Percentiles rank a stretch among this genome's conserved stretches.
These are phyloP conservation scores for Epichloe festucae DNA, from an alignment of 2,329 filamentous ascomycete species.

Conservation along the genomic window DNA sequence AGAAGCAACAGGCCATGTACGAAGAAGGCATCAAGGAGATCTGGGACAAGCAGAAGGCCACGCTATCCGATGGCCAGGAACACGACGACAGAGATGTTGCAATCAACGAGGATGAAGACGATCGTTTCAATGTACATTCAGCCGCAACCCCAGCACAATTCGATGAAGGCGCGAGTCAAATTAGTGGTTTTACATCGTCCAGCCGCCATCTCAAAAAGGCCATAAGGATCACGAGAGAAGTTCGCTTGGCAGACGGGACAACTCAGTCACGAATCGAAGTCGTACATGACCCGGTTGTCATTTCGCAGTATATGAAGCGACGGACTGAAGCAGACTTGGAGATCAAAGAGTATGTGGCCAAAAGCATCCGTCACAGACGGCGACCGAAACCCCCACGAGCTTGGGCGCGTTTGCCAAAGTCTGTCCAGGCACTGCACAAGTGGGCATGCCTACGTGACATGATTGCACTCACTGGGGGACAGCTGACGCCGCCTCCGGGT, in stretches of 20 bases:
- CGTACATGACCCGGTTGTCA: slow-evolving; percentile 72
- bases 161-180: slow-evolving; percentile 72
- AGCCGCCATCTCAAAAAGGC: slow-evolving; percentile 57
- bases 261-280: slow-evolving; percentile 52
- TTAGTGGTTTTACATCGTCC: slow-evolving; percentile 52
- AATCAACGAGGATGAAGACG: slow-evolving; percentile 46
- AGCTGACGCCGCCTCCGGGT: slow-evolving; percentile 18
- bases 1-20: slow-evolving; percentile 83
- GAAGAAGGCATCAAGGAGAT: slow-evolving; percentile 83
- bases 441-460: slow-evolving; percentile 10
- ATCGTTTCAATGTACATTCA: slow-evolving; percentile 58
- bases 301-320: slow-evolving; percentile 74
- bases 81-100: slow-evolving; percentile 50
- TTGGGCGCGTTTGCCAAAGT: slow-evolving; percentile 10
- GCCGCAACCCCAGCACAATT: slow-evolving; percentile 53
- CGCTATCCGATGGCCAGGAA: slow-evolving; percentile 59
- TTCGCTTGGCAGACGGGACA: slow-evolving; percentile 31
- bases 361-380: slow-evolving; percentile 4
- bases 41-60: slow-evolving; percentile 77
- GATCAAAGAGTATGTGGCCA: slow-evolving; percentile 52
- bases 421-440: slow-evolving; percentile 10
- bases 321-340: slow-evolving; percentile 59
- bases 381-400: slow-evolving; percentile 4
- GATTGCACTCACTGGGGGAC: slow-evolving; percentile 1
- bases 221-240: slow-evolving; percentile 58